Percentiles rank a stretch among this genome's conserved stretches.
phyloP scores from a whole-genome alignment of 2,329 filamentous ascomycete genomes.

The Chaetomium strumarium region DNA sequence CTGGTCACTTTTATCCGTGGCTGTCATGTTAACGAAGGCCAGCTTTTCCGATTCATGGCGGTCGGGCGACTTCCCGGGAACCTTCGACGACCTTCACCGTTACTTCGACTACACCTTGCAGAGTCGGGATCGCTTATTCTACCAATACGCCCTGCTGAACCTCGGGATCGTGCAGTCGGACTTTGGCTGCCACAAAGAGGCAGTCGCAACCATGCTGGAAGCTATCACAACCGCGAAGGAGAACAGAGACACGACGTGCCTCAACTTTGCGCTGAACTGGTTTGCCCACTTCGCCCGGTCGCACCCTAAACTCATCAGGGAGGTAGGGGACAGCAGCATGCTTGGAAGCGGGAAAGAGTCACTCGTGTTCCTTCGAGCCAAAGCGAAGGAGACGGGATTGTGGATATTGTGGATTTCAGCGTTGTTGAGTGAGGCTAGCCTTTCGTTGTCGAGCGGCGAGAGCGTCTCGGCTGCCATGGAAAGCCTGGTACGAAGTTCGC shows the following conservation, averaged over 20 bases:
- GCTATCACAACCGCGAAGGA: constrained; percentile 92
- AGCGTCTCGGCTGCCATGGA: constrained; percentile 62
- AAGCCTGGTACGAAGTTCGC: constrained; percentile 73
- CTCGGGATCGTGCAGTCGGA: constrained; percentile 90
- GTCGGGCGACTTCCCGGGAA: constrained; percentile 80
- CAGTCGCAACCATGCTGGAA: constrained; percentile 89
- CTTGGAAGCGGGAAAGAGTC: constrained; percentile 75
- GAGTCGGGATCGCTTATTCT: constrained; percentile 73
- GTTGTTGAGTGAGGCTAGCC: constrained; percentile 77
- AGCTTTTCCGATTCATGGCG: constrained; percentile 91
- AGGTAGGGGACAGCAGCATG: constrained; percentile 65
- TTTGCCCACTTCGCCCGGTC: constrained; percentile 88
- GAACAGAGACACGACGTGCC: constrained; percentile 83
- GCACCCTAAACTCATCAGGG: constrained; percentile 67
- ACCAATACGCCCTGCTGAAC: constrained; percentile 92
- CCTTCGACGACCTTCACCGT: constrained; percentile 84
- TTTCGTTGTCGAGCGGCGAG: constrained; percentile 67
- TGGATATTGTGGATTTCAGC: constrained; percentile 80
- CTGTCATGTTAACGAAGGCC: constrained; percentile 13
- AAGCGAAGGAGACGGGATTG: constrained; percentile 81
- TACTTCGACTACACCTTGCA: constrained; percentile 98
- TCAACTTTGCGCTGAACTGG: constrained; percentile 96
- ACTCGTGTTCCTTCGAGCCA: constrained; percentile 74
- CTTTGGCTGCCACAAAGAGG: constrained; percentile 86
- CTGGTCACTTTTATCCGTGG: not conserved